Evolutionary conservation across 1,284 basidiomycete genomes (phyloP).

Genomic region (Ceratobasidium theobromae): DNA sequence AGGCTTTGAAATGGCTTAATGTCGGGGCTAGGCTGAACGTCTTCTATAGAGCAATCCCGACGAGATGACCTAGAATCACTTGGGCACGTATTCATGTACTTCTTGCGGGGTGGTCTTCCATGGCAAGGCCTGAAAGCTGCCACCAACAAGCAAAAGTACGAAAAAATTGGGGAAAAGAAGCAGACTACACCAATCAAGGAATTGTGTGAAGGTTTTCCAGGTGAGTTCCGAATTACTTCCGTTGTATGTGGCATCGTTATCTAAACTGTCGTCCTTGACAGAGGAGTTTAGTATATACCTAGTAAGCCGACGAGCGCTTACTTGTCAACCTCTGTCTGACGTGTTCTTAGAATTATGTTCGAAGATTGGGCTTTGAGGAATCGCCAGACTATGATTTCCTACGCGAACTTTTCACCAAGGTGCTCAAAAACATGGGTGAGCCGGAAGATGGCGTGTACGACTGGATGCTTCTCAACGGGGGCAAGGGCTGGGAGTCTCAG

Average conservation of each 20-base stretch:
- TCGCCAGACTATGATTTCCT: conserved; percentile 96
- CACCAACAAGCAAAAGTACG: conserved; percentile 98
- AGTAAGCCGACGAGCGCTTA: conserved; percentile 3
- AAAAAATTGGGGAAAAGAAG: conserved; percentile 99
- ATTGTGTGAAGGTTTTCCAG: conserved; percentile 88
- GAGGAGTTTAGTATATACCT: conserved; percentile 89
- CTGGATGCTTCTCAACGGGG: conserved; percentile 88
- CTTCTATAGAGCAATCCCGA: conserved; percentile 78
- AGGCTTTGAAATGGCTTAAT: conserved; percentile 9
- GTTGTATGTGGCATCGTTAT: neutral
- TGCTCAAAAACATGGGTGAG: conserved; percentile 86
- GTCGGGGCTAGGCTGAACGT: neutral
- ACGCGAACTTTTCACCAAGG: conserved; percentile 87
- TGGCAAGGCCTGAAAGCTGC: conserved; percentile 98
- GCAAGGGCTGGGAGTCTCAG: conserved; percentile 92
- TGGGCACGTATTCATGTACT: conserved; percentile 98
- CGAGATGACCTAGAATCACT: conserved; percentile 93
- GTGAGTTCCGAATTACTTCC: conserved; percentile 49
- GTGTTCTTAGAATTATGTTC: conserved; percentile 66
- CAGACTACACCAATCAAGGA: conserved; percentile 95
- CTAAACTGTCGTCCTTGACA: conserved; percentile 40
- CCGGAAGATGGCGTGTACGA: conserved; percentile 87
- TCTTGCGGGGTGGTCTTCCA: conserved; percentile 86
- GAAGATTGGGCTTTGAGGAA: conserved; percentile 89
- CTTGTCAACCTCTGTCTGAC: neutral